phyloP scores from a whole-genome alignment of 2,329 filamentous ascomycete genomes.

The Fusarium gaditjirri region DNA sequence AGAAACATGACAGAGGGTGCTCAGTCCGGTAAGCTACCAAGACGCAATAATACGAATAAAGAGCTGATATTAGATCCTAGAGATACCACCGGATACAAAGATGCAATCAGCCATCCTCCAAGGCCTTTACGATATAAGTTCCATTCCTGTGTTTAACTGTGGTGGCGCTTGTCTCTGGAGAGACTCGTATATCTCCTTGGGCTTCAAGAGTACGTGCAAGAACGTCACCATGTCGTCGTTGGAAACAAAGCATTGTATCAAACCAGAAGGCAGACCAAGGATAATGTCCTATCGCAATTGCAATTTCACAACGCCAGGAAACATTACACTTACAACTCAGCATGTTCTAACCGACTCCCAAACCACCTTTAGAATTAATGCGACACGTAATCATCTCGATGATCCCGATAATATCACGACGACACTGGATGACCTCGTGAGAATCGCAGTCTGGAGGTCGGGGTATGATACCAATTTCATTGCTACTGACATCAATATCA shows the following conservation, averaged over 20 bases:
- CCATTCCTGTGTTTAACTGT: not conserved
- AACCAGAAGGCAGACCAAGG: not conserved
- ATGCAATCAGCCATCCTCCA: not conserved
- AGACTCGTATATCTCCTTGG: not conserved
- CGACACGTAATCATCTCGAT: not conserved
- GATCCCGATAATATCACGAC: not conserved
- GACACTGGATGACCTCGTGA: not conserved
- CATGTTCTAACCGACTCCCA: accelerated
- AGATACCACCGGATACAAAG: not conserved
- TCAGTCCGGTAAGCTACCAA: not conserved
- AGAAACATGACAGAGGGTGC: not conserved
- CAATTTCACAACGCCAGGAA: not conserved
- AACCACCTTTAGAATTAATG: not conserved
- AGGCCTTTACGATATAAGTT: not conserved
- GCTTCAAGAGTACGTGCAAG: not conserved
- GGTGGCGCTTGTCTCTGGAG: not conserved
- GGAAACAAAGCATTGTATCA: not conserved
- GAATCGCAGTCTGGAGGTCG: not conserved
- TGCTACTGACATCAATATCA: not conserved
- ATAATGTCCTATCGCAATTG: not conserved
- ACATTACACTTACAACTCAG: not conserved
- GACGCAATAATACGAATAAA: accelerated
- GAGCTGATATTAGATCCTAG: not conserved
- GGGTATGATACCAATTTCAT: not conserved
- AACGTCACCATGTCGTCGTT: not conserved